Percentiles rank a stretch among this genome's conserved stretches.
phyloP scores from a whole-genome alignment of 768 basidiomycete species.

The Antrodiella citrinella region DNA sequence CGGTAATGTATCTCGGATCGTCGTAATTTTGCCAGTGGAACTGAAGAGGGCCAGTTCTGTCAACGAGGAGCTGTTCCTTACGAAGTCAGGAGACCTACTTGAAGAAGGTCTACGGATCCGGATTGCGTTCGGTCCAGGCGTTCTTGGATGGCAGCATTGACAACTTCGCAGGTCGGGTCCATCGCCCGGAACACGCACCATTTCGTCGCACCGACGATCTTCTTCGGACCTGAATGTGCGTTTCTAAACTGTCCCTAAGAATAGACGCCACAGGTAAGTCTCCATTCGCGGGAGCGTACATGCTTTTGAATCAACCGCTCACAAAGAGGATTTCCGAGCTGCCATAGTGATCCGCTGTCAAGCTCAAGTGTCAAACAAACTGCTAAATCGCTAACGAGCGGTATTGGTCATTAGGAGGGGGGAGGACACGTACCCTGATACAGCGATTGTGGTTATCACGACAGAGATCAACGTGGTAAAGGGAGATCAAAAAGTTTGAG shows the following conservation, averaged over 20 bases:
- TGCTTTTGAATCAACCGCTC: conserved; percentile 17
- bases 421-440: conserved; percentile 1
- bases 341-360: conserved; percentile 79
- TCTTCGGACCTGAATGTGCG: conserved; percentile 31
- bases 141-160: conserved; percentile 59
- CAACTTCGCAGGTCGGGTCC: conserved; percentile 43
- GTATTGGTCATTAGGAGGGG: no score
- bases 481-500: neutral
- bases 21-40: conserved; percentile 76
- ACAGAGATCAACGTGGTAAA: neutral
- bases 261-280: conserved; percentile 2
- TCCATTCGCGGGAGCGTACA: neutral
- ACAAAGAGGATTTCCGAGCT: conserved; percentile 78
- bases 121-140: conserved; percentile 63
- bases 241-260: conserved; percentile 56
- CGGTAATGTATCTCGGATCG: conserved; percentile 39
- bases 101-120: conserved; percentile 57
- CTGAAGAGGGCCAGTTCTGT: conserved; percentile 26
- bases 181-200: conserved; percentile 69
- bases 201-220: conserved; percentile 69
- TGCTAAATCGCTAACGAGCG: neutral
- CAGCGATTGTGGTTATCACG: neutral
- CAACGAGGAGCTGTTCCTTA: neutral
- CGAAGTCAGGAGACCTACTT: conserved; percentile 32
- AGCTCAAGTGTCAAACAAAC: conserved; percentile 7